phyloP scores from a whole-genome alignment of 768 basidiomycete species.

The Crepidotus variabilis region DNA sequence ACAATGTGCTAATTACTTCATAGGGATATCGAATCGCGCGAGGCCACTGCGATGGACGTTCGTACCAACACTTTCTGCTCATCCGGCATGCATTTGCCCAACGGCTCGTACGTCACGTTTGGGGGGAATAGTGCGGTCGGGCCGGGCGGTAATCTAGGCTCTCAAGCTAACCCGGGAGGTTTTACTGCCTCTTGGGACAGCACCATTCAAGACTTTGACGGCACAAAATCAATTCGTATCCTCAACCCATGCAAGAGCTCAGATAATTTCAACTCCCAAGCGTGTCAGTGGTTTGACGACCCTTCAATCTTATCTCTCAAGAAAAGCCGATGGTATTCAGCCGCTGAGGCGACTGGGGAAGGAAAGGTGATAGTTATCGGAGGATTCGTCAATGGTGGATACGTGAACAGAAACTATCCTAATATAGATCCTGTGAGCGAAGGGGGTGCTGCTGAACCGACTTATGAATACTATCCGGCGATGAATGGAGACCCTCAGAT shows the following conservation, averaged over 20 bases:
- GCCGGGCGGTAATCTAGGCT: constrained; percentile 56
- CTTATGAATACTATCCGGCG: constrained; percentile 79
- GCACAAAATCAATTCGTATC: constrained; percentile 74
- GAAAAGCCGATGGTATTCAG: constrained; percentile 73
- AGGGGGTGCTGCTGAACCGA: constrained; percentile 76
- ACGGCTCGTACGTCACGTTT: constrained; percentile 70
- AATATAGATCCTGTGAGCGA: constrained; percentile 58
- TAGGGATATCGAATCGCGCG: constrained; percentile 62
- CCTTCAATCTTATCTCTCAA: constrained; percentile 60
- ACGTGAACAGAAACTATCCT: constrained; percentile 73
- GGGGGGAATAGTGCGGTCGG: constrained; percentile 78
- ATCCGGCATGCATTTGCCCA: constrained; percentile 79
- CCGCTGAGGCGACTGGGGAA: constrained; percentile 69
- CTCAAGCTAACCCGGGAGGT: constrained; percentile 40
- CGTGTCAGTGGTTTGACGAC: constrained; percentile 76
- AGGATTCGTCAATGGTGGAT: constrained; percentile 74
- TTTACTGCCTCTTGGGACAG: constrained; percentile 55
- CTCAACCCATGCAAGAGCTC: constrained; percentile 66
- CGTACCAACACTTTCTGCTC: constrained; percentile 76
- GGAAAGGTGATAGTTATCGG: constrained; percentile 81
- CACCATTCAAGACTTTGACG: constrained; percentile 77
- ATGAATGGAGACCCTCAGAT: constrained; percentile 41
- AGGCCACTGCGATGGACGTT: constrained; percentile 66
- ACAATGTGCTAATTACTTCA: not conserved
- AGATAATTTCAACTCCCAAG: constrained; percentile 41